These are phyloP conservation scores for Pichia deserticola DNA, from an alignment of 805 yeast genomes.

Conservation along the genomic window DNA sequence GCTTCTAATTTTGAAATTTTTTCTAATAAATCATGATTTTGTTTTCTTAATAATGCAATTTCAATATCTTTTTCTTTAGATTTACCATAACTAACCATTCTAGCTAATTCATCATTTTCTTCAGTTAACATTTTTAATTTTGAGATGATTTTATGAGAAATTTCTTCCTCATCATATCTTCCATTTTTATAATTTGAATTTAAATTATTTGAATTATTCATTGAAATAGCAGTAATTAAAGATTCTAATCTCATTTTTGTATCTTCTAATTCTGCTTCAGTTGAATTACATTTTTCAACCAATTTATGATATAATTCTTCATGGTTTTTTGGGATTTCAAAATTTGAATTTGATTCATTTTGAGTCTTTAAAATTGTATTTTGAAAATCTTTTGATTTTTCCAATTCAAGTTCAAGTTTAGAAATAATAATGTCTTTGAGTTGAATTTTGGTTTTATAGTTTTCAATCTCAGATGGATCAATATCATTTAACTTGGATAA, in stretches of 20 bases:
- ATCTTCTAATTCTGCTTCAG: slow-evolving; percentile 45
- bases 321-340: slow-evolving; percentile 29
- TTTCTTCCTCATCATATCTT: slow-evolving; percentile 64
- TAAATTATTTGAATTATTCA: slow-evolving; percentile 38
- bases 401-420: slow-evolving; percentile 38
- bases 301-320: slow-evolving; percentile 26
- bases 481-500: slow-evolving; percentile 3
- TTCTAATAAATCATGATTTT: slow-evolving; percentile 40
- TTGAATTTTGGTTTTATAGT: slow-evolving; percentile 42
- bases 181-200: slow-evolving; percentile 43
- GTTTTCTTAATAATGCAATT: slow-evolving; percentile 49
- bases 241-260: slow-evolving; percentile 60
- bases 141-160: slow-evolving; percentile 63
- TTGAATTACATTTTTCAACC: slow-evolving; percentile 21
- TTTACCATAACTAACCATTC: slow-evolving; percentile 69
- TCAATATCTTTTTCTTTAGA: slow-evolving; percentile 65
- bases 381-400: slow-evolving; percentile 35
- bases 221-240: slow-evolving; percentile 45
- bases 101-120: slow-evolving; percentile 65
- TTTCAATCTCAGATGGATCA: slow-evolving; percentile 25
- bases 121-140: slow-evolving; percentile 52
- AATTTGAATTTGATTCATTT: slow-evolving; percentile 10
- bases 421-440: slow-evolving; percentile 48
- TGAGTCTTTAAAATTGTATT: slow-evolving; percentile 28
- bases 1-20: slow-evolving; percentile 25